phyloP scores from a whole-genome alignment of 116 monocot genomes.

The Trichopus zeylanicus region DNA sequence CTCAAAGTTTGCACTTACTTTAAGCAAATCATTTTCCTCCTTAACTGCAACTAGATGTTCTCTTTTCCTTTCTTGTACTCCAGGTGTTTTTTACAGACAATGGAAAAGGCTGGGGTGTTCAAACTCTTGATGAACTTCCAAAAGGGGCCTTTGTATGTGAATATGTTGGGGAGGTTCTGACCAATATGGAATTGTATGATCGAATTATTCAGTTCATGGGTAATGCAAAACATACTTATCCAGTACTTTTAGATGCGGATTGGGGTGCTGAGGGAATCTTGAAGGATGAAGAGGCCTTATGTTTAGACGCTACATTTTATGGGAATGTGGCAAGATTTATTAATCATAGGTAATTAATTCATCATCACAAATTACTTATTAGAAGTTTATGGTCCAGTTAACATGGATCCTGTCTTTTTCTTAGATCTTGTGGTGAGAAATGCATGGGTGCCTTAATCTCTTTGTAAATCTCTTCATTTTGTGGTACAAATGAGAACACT shows the following conservation, averaged over 20 bases:
- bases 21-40: too few relatives aligned
- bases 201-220: slow-evolving; percentile 29
- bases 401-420: too few relatives aligned
- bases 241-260: slow-evolving; percentile 65
- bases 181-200: slow-evolving; percentile 63
- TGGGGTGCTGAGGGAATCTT: slow-evolving; percentile 67
- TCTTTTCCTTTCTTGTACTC: slow-evolving; percentile 15
- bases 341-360: slow-evolving; percentile 86
- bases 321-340: slow-evolving; percentile 89
- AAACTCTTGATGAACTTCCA: slow-evolving; percentile 67
- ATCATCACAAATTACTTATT: too few relatives aligned
- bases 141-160: too few relatives aligned
- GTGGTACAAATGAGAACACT: too few relatives aligned
- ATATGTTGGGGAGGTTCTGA: slow-evolving; percentile 82
- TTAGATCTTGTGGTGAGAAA: too few relatives aligned
- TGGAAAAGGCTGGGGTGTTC: slow-evolving; percentile 83
- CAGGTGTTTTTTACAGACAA: slow-evolving; percentile 71
- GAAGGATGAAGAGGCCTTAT: slow-evolving; percentile 80
- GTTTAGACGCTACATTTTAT: slow-evolving; percentile 80
- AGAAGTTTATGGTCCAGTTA: too few relatives aligned
- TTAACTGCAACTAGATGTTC: too few relatives aligned
- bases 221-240: slow-evolving; percentile 46
- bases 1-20: too few relatives aligned
- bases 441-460: too few relatives aligned
- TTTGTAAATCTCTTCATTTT: too few relatives aligned